A percentile compares a stretch with the other conserved stretches of the same genome.
These are phyloP conservation scores for Hibiscus trionum DNA, from an alignment of 345 rosid species.

Conservation along the genomic window DNA sequence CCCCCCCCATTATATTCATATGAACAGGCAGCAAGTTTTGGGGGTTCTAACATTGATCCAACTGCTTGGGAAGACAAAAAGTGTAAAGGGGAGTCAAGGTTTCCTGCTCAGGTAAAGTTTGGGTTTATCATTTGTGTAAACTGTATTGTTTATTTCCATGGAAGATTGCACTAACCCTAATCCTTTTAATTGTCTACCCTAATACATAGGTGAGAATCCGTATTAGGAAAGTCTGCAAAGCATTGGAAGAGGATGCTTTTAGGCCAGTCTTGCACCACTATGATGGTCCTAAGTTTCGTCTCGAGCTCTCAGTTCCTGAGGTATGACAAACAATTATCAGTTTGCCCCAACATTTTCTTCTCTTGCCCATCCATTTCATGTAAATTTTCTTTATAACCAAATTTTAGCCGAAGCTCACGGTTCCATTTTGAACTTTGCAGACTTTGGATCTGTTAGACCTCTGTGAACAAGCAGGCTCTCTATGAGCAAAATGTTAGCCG, in stretches of 20 bases:
- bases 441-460: constrained; percentile 87
- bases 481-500: constrained; percentile 25
- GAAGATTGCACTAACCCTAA: not conserved
- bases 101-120: constrained; percentile 88
- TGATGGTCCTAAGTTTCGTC: constrained; percentile 95
- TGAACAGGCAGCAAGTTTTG: constrained; percentile 82
- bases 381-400: not conserved
- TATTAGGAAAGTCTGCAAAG: constrained; percentile 77
- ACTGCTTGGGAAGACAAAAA: constrained; percentile 99
- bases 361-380: not conserved
- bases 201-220: constrained; percentile 66
- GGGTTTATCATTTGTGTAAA: not conserved
- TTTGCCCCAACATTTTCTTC: not conserved
- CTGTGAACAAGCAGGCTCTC: constrained; percentile 85
- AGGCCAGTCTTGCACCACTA: constrained; percentile 96
- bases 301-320: constrained; percentile 98
- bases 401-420: not conserved
- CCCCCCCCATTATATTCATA: not conserved
- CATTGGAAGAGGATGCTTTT: constrained; percentile 94
- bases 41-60: constrained; percentile 96
- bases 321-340: constrained; percentile 26
- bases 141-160: not conserved
- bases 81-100: constrained; percentile 97
- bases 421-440: constrained; percentile 36
- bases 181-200: not conserved